phyloP scores from a whole-genome alignment of 768 basidiomycete genomes.

The Trametes maxima region DNA sequence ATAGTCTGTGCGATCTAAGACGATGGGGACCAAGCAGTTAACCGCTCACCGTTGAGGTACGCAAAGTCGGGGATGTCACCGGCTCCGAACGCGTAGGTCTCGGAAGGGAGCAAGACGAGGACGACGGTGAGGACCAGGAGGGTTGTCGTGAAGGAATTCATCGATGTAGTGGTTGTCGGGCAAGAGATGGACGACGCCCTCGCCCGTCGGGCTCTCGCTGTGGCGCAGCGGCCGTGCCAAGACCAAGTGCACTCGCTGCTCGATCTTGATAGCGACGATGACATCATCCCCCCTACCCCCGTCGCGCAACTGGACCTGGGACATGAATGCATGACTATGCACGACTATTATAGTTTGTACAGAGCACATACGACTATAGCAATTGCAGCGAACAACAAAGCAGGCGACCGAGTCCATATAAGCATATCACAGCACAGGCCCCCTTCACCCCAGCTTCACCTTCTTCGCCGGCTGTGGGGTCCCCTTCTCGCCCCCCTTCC shows the following conservation, averaged over 20 bases:
- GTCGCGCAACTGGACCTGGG: not conserved
- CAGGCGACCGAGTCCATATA: conserved; percentile 20
- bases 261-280: conserved; percentile 20
- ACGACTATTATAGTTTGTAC: conserved; percentile 18
- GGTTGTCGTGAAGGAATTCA: conserved; percentile 24
- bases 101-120: conserved; percentile 45
- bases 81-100: conserved; percentile 57
- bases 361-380: conserved; percentile 20
- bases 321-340: not conserved
- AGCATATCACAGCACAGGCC: conserved; percentile 14
- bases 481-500: conserved; percentile 71
- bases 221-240: conserved; percentile 15
- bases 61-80: conserved; percentile 76
- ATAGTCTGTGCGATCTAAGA: conserved; percentile 4
- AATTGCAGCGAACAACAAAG: conserved; percentile 19
- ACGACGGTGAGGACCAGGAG: conserved; percentile 31
- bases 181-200: not conserved
- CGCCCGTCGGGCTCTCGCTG: not conserved
- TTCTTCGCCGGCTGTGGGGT: conserved; percentile 65
- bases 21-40: conserved; percentile 1
- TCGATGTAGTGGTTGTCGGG: conserved; percentile 23
- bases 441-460: conserved; percentile 54
- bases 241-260: conserved; percentile 5
- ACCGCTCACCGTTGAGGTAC: conserved; percentile 56
- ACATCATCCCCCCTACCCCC: conserved; percentile 9